Evolutionary conservation across 148 eudicot genomes (phyloP).

Genomic region (Talinum fruticosum): DNA sequence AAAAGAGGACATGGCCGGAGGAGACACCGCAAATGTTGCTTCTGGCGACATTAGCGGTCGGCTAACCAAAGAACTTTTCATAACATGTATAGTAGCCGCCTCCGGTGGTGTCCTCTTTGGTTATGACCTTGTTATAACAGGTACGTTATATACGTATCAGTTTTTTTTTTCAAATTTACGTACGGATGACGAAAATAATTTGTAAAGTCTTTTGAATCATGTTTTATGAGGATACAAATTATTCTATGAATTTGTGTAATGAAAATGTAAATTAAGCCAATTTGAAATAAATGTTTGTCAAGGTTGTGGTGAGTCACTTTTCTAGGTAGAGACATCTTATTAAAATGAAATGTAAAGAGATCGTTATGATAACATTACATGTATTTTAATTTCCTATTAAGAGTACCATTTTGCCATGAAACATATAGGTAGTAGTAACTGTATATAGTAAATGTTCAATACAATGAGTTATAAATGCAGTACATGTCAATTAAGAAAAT

Average conservation of each 20-base stretch:
- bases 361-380: too few relatives aligned
- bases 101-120: slow-evolving; percentile 9
- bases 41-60: not conserved
- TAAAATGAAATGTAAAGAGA: too few relatives aligned
- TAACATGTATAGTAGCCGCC: not conserved
- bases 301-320: too few relatives aligned
- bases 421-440: too few relatives aligned
- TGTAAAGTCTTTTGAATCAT: not conserved
- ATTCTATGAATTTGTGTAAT: too few relatives aligned
- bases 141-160: not conserved
- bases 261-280: too few relatives aligned
- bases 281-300: too few relatives aligned
- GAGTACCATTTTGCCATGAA: too few relatives aligned
- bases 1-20: not conserved
- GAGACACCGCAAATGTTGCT: not conserved
- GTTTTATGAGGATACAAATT: not conserved
- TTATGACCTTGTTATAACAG: slow-evolving; percentile 7
- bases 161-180: not conserved
- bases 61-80: not conserved
- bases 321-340: too few relatives aligned
- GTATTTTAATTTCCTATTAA: too few relatives aligned
- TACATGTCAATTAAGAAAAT: too few relatives aligned
- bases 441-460: too few relatives aligned
- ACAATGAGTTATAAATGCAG: not conserved
- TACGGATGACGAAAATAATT: not conserved